A percentile compares a stretch with the other conserved stretches of the same genome.
phyloP scores from a whole-genome alignment of 2,329 filamentous ascomycete genomes.

The Talaromyces sp. region DNA sequence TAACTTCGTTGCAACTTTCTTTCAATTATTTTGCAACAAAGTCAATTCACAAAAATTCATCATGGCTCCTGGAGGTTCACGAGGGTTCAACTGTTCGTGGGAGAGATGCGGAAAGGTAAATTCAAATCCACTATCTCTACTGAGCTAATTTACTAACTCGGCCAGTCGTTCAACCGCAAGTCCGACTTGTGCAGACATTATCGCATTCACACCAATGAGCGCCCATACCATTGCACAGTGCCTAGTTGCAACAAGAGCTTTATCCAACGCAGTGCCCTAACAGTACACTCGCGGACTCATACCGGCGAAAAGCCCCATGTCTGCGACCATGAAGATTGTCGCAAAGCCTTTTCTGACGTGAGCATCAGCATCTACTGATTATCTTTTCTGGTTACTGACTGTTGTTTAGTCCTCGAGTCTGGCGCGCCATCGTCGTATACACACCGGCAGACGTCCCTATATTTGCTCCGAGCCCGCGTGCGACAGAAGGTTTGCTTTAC shows the following conservation, averaged over 20 bases:
- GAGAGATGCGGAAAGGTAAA: slow-evolving; percentile 44
- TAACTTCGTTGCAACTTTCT: background rate
- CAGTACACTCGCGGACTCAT: slow-evolving; percentile 45
- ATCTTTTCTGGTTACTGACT: slow-evolving; percentile 13
- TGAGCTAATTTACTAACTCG: slow-evolving; percentile 9
- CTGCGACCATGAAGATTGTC: slow-evolving; percentile 42
- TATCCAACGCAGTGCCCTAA: slow-evolving; percentile 48
- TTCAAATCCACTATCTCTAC: background rate
- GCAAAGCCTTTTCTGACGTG: slow-evolving; percentile 46
- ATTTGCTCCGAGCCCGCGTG: slow-evolving; percentile 41
- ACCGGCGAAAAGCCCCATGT: slow-evolving; percentile 46
- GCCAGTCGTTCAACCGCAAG: slow-evolving; percentile 48
- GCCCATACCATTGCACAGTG: slow-evolving; percentile 46
- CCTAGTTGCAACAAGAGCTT: slow-evolving; percentile 48
- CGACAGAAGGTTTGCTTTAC: slow-evolving; percentile 34
- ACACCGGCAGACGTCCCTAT: slow-evolving; percentile 41
- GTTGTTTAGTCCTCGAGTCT: slow-evolving; percentile 35
- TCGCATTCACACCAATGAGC: slow-evolving; percentile 49
- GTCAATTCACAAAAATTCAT: background rate
- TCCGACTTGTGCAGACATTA: slow-evolving; percentile 48
- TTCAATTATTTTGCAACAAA: background rate
- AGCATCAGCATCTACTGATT: slow-evolving; percentile 18
- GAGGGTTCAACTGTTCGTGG: slow-evolving; percentile 46
- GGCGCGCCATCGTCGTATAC: slow-evolving; percentile 40
- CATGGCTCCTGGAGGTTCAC: slow-evolving; percentile 39